These are phyloP conservation scores for Aureobasidium sp. DNA, from an alignment of 2,329 filamentous ascomycete species.

Conservation along the genomic window DNA sequence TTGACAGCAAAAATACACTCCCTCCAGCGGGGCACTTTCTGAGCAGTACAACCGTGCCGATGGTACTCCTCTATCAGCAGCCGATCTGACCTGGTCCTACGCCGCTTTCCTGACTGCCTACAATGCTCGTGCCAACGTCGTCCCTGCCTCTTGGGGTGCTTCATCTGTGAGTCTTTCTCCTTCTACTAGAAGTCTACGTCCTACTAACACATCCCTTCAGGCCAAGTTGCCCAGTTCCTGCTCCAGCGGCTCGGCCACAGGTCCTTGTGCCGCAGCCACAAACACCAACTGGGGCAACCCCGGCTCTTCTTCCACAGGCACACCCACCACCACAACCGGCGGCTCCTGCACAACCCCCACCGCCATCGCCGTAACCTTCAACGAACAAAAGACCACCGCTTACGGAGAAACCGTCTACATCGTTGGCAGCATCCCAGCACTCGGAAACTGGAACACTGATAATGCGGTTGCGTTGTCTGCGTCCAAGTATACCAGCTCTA, in stretches of 20 bases:
- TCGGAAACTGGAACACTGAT: slow-evolving; percentile 52
- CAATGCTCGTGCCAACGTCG: slow-evolving; percentile 45
- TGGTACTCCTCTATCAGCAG: slow-evolving; percentile 50
- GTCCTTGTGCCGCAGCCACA: slow-evolving; percentile 22
- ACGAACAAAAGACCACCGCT: slow-evolving; percentile 47
- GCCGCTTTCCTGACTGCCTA: slow-evolving; percentile 59
- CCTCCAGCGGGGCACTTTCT: slow-evolving; percentile 52
- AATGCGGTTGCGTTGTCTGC: slow-evolving; percentile 52
- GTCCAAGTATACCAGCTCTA: slow-evolving; percentile 47
- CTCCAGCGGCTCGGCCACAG: slow-evolving; percentile 20
- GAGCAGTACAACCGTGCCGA: slow-evolving; percentile 55
- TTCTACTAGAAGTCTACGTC: slow-evolving; percentile 12
- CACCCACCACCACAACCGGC: slow-evolving; percentile 21
- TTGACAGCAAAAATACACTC: slow-evolving; percentile 36
- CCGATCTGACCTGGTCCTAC: slow-evolving; percentile 66
- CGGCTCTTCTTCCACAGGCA: slow-evolving; percentile 19
- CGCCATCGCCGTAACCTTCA: slow-evolving; percentile 50
- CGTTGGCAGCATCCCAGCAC: slow-evolving; percentile 47
- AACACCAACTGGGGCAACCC: slow-evolving; percentile 23
- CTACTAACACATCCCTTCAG: slow-evolving; percentile 13
- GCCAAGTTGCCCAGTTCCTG: slow-evolving; percentile 19
- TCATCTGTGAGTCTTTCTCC: slow-evolving; percentile 22
- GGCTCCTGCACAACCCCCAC: slow-evolving; percentile 22
- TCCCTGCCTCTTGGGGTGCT: slow-evolving; percentile 51
- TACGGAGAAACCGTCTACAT: slow-evolving; percentile 60